Evolutionary conservation across 2,329 filamentous ascomycete species (phyloP).

Genomic region (Diplodia seriata): DNA sequence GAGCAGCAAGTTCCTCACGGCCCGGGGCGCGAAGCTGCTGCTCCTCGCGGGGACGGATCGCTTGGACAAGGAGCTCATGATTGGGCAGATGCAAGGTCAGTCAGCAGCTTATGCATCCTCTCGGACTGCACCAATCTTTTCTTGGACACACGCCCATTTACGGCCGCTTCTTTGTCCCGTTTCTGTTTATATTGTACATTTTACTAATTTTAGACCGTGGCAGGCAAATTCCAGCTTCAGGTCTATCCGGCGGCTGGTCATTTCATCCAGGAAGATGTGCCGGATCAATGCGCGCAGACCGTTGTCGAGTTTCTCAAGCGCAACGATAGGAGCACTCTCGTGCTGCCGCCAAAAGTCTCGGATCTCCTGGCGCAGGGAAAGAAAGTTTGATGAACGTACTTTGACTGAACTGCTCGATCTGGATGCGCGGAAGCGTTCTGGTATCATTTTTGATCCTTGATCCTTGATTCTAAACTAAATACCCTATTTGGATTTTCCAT

Average conservation of each 20-base stretch:
- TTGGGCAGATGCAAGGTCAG: constrained; percentile 93
- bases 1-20: constrained; percentile 84
- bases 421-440: not conserved
- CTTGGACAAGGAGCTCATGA: constrained; percentile 88
- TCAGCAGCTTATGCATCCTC: constrained; percentile 39
- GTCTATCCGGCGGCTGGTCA: constrained; percentile 95
- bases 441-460: constrained; percentile 8
- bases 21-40: constrained; percentile 82
- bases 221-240: constrained; percentile 92
- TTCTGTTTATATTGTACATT: too few species aligned
- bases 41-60: constrained; percentile 88
- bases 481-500: constrained; percentile 1
- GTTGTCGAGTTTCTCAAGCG: constrained; percentile 90
- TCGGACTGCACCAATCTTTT: not conserved
- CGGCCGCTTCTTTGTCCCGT: not conserved
- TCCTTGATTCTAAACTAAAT: constrained; percentile 12
- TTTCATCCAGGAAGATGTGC: constrained; percentile 94
- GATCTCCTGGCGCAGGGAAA: constrained; percentile 58
- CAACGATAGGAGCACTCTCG: constrained; percentile 84
- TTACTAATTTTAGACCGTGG: constrained; percentile 10
- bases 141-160: not conserved
- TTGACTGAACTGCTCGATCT: not conserved
- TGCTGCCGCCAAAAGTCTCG: constrained; percentile 87
- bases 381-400: constrained; percentile 51
- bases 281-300: constrained; percentile 84